A percentile compares a stretch with the other conserved stretches of the same genome.
These are phyloP conservation scores for Lactuca sativa DNA, from an alignment of 129 eudicot species.

Conservation along the genomic window DNA sequence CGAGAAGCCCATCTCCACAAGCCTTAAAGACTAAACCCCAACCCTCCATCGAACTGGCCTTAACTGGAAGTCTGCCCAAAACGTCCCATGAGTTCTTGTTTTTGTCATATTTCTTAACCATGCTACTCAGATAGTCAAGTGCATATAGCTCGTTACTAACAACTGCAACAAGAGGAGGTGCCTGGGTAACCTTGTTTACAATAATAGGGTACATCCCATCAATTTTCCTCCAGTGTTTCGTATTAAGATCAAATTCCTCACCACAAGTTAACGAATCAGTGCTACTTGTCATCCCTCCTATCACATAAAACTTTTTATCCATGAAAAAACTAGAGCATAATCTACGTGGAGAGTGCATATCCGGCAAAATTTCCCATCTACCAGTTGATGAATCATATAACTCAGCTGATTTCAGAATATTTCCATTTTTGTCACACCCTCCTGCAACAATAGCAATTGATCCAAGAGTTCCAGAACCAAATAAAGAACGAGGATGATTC, in stretches of 20 bases:
- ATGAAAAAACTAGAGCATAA: constrained; percentile 59
- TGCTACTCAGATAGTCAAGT: constrained; percentile 44
- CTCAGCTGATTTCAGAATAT: constrained; percentile 51
- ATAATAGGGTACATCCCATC: constrained; percentile 53
- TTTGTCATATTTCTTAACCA: constrained; percentile 55
- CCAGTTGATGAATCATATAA: constrained; percentile 52
- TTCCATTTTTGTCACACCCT: constrained; percentile 57
- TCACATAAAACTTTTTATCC: constrained; percentile 64
- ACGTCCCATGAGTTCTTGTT: constrained; percentile 50
- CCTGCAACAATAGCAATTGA: constrained; percentile 63
- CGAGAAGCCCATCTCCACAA: constrained; percentile 49
- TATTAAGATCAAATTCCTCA: constrained; percentile 53
- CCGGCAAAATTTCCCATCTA: constrained; percentile 56
- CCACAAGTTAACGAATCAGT: constrained; percentile 55
- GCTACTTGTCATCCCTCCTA: constrained; percentile 59
- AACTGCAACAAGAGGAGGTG: constrained; percentile 75
- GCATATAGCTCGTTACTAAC: constrained; percentile 57
- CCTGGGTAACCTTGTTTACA: constrained; percentile 51
- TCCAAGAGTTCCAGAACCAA: constrained; percentile 57
- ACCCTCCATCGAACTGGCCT: constrained; percentile 57
- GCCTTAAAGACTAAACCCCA: constrained; percentile 69
- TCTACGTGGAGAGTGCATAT: constrained; percentile 56
- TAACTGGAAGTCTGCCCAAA: constrained; percentile 59
- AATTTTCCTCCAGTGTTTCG: constrained; percentile 50
- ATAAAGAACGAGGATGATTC: constrained; percentile 58